These are phyloP conservation scores for Rhizophora mangle DNA, from an alignment of 345 rosid genomes.

Conservation along the genomic window DNA sequence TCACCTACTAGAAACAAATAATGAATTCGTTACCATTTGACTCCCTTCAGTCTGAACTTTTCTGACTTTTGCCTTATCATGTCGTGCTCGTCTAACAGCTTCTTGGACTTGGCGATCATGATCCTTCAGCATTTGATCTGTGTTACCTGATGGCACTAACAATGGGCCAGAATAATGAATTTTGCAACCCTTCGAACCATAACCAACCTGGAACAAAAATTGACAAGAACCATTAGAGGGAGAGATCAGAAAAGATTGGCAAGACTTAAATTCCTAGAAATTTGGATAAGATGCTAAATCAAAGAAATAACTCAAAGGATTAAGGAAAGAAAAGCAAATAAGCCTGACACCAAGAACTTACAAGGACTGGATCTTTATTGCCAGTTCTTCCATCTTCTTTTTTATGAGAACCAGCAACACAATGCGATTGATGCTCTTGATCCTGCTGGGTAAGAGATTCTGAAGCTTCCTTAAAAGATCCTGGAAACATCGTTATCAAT, in stretches of 20 bases:
- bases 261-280: too few relatives aligned
- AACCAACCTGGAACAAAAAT: conserved; percentile 52
- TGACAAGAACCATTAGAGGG: neutral
- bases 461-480: conserved; percentile 85
- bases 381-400: conserved; percentile 57
- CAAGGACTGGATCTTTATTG: conserved; percentile 72
- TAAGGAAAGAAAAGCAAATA: neutral
- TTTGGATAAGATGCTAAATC: too few relatives aligned
- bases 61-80: conserved; percentile 77
- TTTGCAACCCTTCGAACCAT: conserved; percentile 88
- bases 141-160: conserved; percentile 75
- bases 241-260: neutral
- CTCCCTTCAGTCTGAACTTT: conserved; percentile 61
- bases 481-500: conserved; percentile 68
- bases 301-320: neutral
- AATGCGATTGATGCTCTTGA: conserved; percentile 48
- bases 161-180: conserved; percentile 95
- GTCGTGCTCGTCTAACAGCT: conserved; percentile 80
- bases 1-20: conserved; percentile 81
- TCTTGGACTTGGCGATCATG: conserved; percentile 98
- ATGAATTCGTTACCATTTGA: conserved; percentile 55
- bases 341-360: conserved; percentile 31
- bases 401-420: conserved; percentile 33
- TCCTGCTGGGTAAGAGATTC: conserved; percentile 54
- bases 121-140: conserved; percentile 91